Base-by-base conservation (phyloP, 306 rosid genomes). In the Gastrolobium bilobum region DNA sequence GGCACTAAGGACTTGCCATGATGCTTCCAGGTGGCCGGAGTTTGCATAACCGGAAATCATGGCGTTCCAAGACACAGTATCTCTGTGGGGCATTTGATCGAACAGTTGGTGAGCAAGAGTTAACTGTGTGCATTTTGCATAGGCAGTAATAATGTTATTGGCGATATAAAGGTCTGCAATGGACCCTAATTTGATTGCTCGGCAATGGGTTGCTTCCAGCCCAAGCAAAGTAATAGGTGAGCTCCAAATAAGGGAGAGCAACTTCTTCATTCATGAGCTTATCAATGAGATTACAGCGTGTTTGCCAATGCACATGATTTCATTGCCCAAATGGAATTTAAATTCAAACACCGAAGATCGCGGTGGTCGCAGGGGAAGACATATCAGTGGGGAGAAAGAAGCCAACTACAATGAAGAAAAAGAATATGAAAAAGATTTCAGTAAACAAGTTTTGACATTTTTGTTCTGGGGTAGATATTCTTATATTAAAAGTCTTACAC, bases 1-100 rank as follows among this genome's bases (percentile, higher is more conserved):
- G 75, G 42, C 20, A 40, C 75, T 79, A 9, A 90, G 80, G 64
- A 87, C 10, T 20, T 79, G 66, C 83, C 90, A 89, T 0, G 93
- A 80, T 34, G 54, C 29, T 48, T 86, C 82, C 37, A 79, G 34
- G 79, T 84, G 31, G 1, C 85, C 86, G 11, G 53, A 78, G 73
- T 87, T 88, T 4, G 82, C 82, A 6, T 81, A 39, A 46, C 92
- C 94, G 0, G 93, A 68, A 43, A 94, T 80, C 76, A 92, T 13
- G n/a, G 94, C 84, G 38, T 94, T 94, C 98, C 98, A 94, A 58
- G 97, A 92, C 35, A 92, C 93, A 0, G 86, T 74, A 67, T 94
- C 97, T 80, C 86, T 80, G 8, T 83, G 87, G 14, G 85, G 77
- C 91, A 92, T 90, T 84, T 78, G 88, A 9, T 87, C 90, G 66